phyloP scores from a whole-genome alignment of 1,284 basidiomycete genomes.

The Tremellales sp. region DNA sequence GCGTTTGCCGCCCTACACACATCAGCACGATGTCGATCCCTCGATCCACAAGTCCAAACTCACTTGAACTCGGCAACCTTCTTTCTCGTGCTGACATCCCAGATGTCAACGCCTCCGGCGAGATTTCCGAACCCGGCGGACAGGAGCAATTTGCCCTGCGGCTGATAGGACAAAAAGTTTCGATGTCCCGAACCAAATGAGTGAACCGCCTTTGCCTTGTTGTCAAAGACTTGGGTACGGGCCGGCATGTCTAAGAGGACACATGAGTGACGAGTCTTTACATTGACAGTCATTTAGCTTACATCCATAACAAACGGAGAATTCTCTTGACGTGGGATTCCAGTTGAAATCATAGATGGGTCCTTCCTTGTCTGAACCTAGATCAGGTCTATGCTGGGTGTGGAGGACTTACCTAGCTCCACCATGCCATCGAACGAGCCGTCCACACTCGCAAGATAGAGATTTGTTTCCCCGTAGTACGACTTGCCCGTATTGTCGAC shows the following conservation, averaged over 20 bases:
- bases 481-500: conserved; percentile 96
- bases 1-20: conserved; percentile 77
- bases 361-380: conserved; percentile 77
- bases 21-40: neutral
- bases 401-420: conserved; percentile 54
- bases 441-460: conserved; percentile 91
- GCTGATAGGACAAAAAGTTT: conserved; percentile 93
- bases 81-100: conserved; percentile 78
- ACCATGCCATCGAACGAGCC: conserved; percentile 93
- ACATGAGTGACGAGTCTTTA: neutral
- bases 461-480: conserved; percentile 95
- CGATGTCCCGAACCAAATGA: conserved; percentile 86
- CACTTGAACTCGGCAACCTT: conserved; percentile 72
- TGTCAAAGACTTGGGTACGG: conserved; percentile 85
- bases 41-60: conserved; percentile 5
- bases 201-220: conserved; percentile 79
- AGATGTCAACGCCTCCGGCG: conserved; percentile 86
- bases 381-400: neutral
- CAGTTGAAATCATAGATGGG: conserved; percentile 95
- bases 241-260: conserved; percentile 92
- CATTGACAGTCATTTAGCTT: conserved; percentile 43
- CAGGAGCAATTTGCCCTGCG: conserved; percentile 82
- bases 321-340: conserved; percentile 97
- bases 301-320: conserved; percentile 94
- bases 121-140: conserved; percentile 96